phyloP scores from a whole-genome alignment of 495 filamentous ascomycete species.

The Thozetella sp. region DNA sequence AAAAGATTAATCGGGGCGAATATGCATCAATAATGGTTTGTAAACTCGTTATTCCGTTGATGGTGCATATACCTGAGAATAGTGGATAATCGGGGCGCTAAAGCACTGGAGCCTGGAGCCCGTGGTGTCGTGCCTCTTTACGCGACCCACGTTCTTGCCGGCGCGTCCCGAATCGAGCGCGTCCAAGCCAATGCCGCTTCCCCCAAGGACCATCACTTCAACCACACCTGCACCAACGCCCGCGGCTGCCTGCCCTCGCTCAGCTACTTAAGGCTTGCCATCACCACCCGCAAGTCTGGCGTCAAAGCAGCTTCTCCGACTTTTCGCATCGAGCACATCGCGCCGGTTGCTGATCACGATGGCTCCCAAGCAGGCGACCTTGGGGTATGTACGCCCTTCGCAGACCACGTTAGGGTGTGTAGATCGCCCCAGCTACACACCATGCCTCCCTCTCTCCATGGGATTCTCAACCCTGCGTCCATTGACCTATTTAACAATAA shows the following conservation, averaged over 20 bases:
- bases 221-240: not conserved
- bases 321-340: conserved; percentile 19
- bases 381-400: conserved; percentile 86
- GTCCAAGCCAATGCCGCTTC: not conserved
- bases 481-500: conserved; percentile 1
- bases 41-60: not conserved
- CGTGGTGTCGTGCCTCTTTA: conserved; percentile 1
- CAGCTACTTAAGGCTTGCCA: not conserved
- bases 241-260: not conserved
- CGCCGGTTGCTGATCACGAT: conserved; percentile 32
- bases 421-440: not conserved
- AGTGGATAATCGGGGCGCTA: conserved; percentile 1
- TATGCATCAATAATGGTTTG: too few species aligned
- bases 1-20: too few species aligned
- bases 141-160: not conserved
- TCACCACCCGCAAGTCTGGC: conserved; percentile 5
- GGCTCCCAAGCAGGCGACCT: conserved; percentile 78
- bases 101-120: not conserved
- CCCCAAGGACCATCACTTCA: not conserved
- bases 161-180: not conserved
- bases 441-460: conserved; percentile 7
- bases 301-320: conserved; percentile 10
- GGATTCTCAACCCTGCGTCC: conserved; percentile 1
- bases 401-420: conserved; percentile 87
- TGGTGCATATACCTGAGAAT: not conserved